Percentiles rank a stretch among this genome's conserved stretches.
Conservation (phyloP, 2,329 filamentous ascomycete genomes). For the Nothophaeocryptopus gaeumannii region DNA sequence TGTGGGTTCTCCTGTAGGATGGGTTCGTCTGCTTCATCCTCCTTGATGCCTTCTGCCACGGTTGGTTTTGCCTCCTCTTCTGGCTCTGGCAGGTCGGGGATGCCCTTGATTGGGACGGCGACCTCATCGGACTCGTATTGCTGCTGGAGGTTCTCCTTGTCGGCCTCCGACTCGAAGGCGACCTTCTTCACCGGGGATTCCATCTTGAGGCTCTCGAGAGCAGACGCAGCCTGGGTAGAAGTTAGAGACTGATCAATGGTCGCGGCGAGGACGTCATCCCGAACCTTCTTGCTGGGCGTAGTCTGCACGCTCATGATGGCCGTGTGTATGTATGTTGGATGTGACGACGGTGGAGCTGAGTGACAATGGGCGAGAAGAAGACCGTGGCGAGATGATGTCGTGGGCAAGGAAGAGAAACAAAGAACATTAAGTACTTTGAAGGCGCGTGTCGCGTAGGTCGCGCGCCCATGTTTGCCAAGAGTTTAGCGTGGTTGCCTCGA, state of each 20-base stretch:
- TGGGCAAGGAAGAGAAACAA: constrained; percentile 10
- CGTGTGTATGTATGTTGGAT: constrained; percentile 18
- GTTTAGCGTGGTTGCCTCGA: background rate
- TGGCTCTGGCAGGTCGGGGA: constrained; percentile 42
- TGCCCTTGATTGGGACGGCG: constrained; percentile 55
- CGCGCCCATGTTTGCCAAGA: constrained; percentile 10
- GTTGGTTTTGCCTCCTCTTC: constrained; percentile 30
- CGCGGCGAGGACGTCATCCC: constrained; percentile 42
- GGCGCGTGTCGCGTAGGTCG: constrained; percentile 1
- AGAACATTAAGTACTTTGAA: constrained; percentile 11
- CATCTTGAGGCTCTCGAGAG: constrained; percentile 86
- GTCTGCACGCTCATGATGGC: constrained; percentile 61
- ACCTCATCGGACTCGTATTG: constrained; percentile 50
- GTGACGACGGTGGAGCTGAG: constrained; percentile 8
- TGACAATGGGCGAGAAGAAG: constrained; percentile 12
- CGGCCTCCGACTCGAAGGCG: constrained; percentile 60
- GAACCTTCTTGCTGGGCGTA: constrained; percentile 71
- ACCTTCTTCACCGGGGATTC: constrained; percentile 91
- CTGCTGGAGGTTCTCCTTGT: constrained; percentile 76
- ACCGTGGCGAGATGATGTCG: constrained; percentile 14
- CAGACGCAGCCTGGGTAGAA: constrained; percentile 69
- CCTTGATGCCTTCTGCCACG: constrained; percentile 53
- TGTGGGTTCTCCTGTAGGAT: constrained; percentile 92
- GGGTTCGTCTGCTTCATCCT: constrained; percentile 78
- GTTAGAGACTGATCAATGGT: constrained; percentile 41